Evolutionary conservation across 371 early-diverging fungal species (phyloP).

Genomic region (Mycotypha africana): DNA sequence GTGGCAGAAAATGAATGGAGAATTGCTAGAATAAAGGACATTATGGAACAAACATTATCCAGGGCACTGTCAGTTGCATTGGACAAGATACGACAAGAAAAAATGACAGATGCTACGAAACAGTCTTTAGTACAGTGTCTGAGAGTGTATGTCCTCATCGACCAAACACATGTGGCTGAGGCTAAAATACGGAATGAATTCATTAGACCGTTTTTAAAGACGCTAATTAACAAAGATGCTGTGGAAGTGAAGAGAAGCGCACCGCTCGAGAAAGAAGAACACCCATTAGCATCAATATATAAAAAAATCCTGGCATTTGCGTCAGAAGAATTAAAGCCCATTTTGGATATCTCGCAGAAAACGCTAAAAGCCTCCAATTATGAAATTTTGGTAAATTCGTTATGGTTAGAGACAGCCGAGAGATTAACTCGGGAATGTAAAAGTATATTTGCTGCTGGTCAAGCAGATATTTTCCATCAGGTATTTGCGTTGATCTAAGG

Average conservation of each 20-base stretch:
- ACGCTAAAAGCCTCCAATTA: conserved; percentile 65
- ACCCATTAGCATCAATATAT: conserved; percentile 54
- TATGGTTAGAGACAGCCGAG: conserved; percentile 55
- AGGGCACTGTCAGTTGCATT: conserved; percentile 45
- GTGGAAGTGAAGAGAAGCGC: conserved; percentile 6
- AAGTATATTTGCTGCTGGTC: conserved; percentile 64
- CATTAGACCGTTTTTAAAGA: conserved; percentile 48
- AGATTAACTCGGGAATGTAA: conserved; percentile 46
- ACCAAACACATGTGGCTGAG: conserved; percentile 67
- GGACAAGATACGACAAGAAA: conserved; percentile 32
- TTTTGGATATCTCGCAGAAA: conserved; percentile 57
- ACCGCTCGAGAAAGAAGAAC: neutral
- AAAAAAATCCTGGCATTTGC: conserved; percentile 53
- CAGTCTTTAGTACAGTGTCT: conserved; percentile 64
- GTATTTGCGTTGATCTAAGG: no score
- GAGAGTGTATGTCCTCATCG: conserved; percentile 70
- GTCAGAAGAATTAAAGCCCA: conserved; percentile 38
- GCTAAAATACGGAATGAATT: conserved; percentile 58
- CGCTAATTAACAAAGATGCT: conserved; percentile 33
- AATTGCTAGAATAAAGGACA: conserved; percentile 71
- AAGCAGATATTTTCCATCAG: conserved; percentile 69
- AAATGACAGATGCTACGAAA: conserved; percentile 36
- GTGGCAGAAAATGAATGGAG: conserved; percentile 75
- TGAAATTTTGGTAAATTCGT: conserved; percentile 64
- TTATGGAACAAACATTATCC: conserved; percentile 51